Percentiles rank a stretch among this genome's conserved stretches.
phyloP scores from a whole-genome alignment of 257 asterid genomes.

The Linderniella brevidens region DNA sequence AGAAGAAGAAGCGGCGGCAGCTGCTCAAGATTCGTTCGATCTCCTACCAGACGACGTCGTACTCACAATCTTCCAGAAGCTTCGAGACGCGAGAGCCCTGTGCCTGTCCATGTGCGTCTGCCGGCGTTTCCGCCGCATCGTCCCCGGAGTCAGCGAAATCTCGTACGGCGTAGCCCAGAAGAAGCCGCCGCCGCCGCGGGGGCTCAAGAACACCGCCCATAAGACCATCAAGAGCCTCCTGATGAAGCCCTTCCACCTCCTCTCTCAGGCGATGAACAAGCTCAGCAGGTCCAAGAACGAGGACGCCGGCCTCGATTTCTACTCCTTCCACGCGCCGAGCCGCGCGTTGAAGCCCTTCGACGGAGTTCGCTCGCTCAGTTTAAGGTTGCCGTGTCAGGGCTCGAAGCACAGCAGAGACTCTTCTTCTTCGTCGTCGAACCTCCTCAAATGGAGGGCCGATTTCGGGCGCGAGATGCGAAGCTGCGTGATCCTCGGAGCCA shows the following conservation, averaged over 20 bases:
- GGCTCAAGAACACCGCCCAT: not conserved
- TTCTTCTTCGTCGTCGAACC: slow-evolving; percentile 10
- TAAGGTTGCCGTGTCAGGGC: slow-evolving; percentile 24
- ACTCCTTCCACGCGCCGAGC: slow-evolving; percentile 17
- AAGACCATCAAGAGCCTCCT: slow-evolving; percentile 11
- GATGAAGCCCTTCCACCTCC: slow-evolving; percentile 21
- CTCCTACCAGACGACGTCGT: slow-evolving; percentile 50
- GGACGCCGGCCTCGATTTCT: slow-evolving; percentile 17
- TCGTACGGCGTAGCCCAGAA: slow-evolving; percentile 1
- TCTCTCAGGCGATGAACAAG: slow-evolving; percentile 16
- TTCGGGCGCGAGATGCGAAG: slow-evolving; percentile 47
- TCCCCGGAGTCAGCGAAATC: slow-evolving; percentile 24
- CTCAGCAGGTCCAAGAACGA: slow-evolving; percentile 19
- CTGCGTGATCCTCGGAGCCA: slow-evolving; percentile 52
- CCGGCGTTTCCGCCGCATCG: slow-evolving; percentile 34
- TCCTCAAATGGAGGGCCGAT: slow-evolving; percentile 57
- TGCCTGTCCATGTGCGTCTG: slow-evolving; percentile 34
- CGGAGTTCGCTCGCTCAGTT: slow-evolving; percentile 26
- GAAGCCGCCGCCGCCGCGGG: slow-evolving; percentile 19
- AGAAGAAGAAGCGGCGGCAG: not conserved
- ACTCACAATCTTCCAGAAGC: slow-evolving; percentile 25
- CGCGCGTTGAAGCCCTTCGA: slow-evolving; percentile 24
- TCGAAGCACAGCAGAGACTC: slow-evolving; percentile 6
- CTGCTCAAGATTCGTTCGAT: slow-evolving; percentile 25
- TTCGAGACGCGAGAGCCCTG: slow-evolving; percentile 48